A percentile compares a stretch with the other conserved stretches of the same genome.
These are phyloP conservation scores for Sphagnurus paluster DNA, from an alignment of 1,284 basidiomycete genomes.

Conservation along the genomic window DNA sequence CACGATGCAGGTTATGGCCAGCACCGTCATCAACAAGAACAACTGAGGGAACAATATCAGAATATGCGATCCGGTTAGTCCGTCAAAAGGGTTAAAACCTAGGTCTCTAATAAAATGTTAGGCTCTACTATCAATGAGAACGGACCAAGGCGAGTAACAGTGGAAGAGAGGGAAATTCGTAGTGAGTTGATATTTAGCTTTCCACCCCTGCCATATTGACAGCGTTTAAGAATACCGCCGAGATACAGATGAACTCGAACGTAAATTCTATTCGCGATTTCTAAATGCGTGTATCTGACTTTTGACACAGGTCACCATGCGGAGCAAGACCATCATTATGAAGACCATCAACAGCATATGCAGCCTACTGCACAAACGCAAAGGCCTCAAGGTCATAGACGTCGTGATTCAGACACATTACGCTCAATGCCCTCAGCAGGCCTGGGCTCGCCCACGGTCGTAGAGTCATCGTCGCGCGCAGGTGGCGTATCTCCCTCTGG, in stretches of 20 bases:
- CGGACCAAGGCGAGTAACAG: constrained; percentile 49
- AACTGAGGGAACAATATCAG: constrained; percentile 19
- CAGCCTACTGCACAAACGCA: constrained; percentile 33
- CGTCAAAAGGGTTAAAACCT: not conserved
- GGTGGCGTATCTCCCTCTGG: constrained; percentile 18
- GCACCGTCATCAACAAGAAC: constrained; percentile 18
- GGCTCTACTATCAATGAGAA: constrained; percentile 30
- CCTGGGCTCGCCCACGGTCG: constrained; percentile 35
- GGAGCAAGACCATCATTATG: constrained; percentile 27
- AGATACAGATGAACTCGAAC: constrained; percentile 40
- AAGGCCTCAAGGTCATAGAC: constrained; percentile 47
- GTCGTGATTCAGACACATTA: constrained; percentile 74
- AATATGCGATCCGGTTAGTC: constrained; percentile 16
- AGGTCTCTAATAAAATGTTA: constrained; percentile 18
- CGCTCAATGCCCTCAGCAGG: constrained; percentile 39
- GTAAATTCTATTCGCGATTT: constrained; percentile 27
- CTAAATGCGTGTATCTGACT: no score
- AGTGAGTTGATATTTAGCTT: constrained; percentile 25
- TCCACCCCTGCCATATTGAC: constrained; percentile 8
- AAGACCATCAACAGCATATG: constrained; percentile 18
- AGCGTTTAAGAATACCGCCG: constrained; percentile 35
- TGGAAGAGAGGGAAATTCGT: constrained; percentile 47
- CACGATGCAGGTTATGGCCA: constrained; percentile 19
- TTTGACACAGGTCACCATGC: constrained; percentile 24
- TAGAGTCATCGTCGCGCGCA: constrained; percentile 20